phyloP scores from a whole-genome alignment of 2,329 filamentous ascomycete genomes.

The Diplodia seriata region DNA sequence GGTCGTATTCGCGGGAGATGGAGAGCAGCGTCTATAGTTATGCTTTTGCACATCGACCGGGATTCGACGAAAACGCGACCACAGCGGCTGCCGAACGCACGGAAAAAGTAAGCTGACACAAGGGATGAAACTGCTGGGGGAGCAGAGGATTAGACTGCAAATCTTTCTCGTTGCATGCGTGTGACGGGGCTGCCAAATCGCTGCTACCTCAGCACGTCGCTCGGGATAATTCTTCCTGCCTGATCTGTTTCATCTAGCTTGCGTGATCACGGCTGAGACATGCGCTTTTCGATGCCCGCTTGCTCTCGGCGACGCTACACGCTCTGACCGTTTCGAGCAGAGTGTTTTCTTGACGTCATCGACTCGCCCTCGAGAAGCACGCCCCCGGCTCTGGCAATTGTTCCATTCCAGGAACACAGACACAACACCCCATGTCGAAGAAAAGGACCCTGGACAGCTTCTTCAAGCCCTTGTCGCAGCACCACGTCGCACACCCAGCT shows the following conservation, averaged over 20 bases:
- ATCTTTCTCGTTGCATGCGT: conserved; percentile 22
- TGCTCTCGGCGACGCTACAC: not conserved
- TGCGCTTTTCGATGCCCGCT: not conserved
- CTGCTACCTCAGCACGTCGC: conserved; percentile 7
- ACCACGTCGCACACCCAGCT: not conserved
- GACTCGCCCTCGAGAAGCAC: not conserved
- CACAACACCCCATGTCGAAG: conserved; percentile 38
- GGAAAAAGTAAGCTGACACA: conserved; percentile 9
- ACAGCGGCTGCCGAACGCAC: conserved; percentile 19
- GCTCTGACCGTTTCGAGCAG: conserved; percentile 13
- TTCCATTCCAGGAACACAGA: not conserved
- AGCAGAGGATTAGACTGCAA: conserved; percentile 6
- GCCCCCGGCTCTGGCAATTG: not conserved
- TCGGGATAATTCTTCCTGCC: not conserved
- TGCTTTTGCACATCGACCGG: conserved; percentile 25
- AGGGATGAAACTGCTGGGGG: not conserved
- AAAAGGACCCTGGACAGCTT: conserved; percentile 74
- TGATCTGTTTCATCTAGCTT: conserved; percentile 29
- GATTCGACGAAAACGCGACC: conserved; percentile 15
- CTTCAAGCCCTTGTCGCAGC: conserved; percentile 60
- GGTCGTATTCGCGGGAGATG: conserved; percentile 28
- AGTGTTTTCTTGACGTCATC: conserved; percentile 25
- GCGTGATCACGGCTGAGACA: conserved; percentile 27
- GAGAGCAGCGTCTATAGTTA: conserved; percentile 24
- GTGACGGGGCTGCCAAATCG: conserved; percentile 11